These are phyloP conservation scores for Penicillium canescens DNA, from an alignment of 495 filamentous ascomycete genomes.

Conservation along the genomic window DNA sequence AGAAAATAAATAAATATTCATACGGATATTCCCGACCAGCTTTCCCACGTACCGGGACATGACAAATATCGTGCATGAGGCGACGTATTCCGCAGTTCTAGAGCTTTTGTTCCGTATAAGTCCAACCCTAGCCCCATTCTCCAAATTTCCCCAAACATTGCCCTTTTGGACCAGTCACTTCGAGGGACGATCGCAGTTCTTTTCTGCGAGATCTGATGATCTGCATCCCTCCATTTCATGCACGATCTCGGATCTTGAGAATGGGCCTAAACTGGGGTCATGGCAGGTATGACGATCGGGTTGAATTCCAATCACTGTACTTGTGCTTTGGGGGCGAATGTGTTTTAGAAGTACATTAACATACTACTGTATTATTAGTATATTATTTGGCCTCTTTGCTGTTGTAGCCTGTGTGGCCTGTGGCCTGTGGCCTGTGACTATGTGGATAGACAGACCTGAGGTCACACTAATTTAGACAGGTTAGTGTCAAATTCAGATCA, in stretches of 20 bases:
- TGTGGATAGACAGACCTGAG: background rate
- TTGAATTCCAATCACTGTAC: constrained; percentile 4
- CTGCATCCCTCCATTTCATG: constrained; percentile 34
- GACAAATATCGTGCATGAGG: no score
- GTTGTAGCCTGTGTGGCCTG: no score
- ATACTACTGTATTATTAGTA: no score
- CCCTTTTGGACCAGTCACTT: background rate
- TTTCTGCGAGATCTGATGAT: constrained; percentile 29
- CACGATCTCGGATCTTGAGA: constrained; percentile 27
- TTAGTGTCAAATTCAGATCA: background rate
- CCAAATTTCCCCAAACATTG: background rate
- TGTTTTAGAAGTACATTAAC: no score
- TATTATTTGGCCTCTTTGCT: no score
- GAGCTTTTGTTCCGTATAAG: no score
- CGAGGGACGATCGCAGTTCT: constrained; percentile 3
- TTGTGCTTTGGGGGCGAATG: background rate
- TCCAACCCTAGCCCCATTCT: background rate
- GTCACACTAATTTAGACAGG: background rate
- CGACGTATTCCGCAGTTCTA: no score
- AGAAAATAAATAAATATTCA: no score
- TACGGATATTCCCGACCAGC: no score
- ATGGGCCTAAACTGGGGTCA: background rate
- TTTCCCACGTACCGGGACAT: no score
- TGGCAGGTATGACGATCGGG: constrained; percentile 16
- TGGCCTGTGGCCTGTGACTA: no score